phyloP scores from a whole-genome alignment of 2,329 filamentous ascomycete species.

The Aspergillus piperis region DNA sequence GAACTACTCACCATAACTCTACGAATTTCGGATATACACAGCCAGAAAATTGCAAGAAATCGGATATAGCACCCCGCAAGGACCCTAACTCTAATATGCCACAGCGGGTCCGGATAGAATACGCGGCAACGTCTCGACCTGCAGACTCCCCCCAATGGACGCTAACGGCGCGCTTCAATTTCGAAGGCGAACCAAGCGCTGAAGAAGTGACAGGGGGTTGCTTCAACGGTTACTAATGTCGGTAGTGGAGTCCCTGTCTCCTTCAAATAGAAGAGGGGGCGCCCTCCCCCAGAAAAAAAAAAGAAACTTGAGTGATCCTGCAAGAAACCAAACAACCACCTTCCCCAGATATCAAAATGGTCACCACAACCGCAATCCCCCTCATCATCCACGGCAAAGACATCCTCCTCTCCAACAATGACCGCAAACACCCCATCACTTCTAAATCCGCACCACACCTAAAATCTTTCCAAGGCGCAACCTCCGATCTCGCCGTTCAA shows the following conservation, averaged over 20 bases:
- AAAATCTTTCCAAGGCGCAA: conserved; percentile 11
- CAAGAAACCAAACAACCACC: too few species aligned
- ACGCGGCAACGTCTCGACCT: not conserved
- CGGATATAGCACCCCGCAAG: not conserved
- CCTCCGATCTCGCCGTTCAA: conserved; percentile 5
- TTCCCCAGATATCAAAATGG: not conserved
- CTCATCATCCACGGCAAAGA: not conserved
- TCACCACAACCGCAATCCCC: not conserved
- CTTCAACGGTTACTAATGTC: too few species aligned
- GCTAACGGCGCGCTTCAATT: not conserved
- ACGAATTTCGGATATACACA: not conserved
- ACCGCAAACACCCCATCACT: not conserved
- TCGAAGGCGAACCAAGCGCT: not conserved
- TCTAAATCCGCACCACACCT: not conserved
- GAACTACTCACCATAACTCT: too few species aligned
- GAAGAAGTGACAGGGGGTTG: too few species aligned
- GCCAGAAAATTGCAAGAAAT: not conserved
- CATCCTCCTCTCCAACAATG: not conserved
- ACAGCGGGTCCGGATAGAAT: not conserved
- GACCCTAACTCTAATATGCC: not conserved
- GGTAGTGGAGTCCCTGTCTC: too few species aligned
- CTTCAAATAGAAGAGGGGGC: too few species aligned
- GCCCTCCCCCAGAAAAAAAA: too few species aligned
- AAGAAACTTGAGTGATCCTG: too few species aligned
- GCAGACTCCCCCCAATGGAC: too few species aligned